phyloP scores from a whole-genome alignment of 2,329 filamentous ascomycete genomes.

The Curvularia eragrostidis region DNA sequence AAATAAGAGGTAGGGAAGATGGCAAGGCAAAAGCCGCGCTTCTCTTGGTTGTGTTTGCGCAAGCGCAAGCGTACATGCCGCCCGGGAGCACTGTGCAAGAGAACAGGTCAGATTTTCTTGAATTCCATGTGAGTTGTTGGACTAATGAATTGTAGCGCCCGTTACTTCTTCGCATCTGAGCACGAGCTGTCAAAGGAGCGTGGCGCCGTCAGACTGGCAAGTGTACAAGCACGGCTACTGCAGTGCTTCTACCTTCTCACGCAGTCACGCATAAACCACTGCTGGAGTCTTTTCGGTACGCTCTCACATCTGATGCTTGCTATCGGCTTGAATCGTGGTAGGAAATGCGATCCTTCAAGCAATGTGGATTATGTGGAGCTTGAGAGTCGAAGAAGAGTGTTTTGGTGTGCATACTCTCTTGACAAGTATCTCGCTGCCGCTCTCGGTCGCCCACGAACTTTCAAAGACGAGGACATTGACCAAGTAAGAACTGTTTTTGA shows the following conservation, averaged over 20 bases:
- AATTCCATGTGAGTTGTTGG: too few relatives aligned
- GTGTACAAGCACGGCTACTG: slow-evolving; percentile 64
- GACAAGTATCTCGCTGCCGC: slow-evolving; percentile 70
- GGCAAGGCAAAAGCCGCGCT: slow-evolving; percentile 55
- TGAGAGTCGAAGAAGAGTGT: slow-evolving; percentile 64
- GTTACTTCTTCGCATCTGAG: slow-evolving; percentile 54
- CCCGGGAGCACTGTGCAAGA: slow-evolving; percentile 34
- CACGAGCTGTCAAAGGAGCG: slow-evolving; percentile 58
- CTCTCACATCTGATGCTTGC: slow-evolving; percentile 60
- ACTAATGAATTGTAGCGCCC: slow-evolving; percentile 35
- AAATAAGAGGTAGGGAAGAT: slow-evolving; percentile 51
- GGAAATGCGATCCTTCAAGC: slow-evolving; percentile 39
- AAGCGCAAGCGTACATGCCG: slow-evolving; percentile 55
- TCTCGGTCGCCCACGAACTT: slow-evolving; percentile 65
- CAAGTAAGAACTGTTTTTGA: slow-evolving; percentile 53
- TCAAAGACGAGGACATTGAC: slow-evolving; percentile 70
- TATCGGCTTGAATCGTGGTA: slow-evolving; percentile 54
- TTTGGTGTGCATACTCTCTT: slow-evolving; percentile 68
- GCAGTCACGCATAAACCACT: slow-evolving; percentile 66
- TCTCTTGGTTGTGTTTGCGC: slow-evolving; percentile 62
- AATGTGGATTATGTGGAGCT: slow-evolving; percentile 54
- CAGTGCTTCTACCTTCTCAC: slow-evolving; percentile 66
- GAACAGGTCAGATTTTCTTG: slow-evolving; percentile 28
- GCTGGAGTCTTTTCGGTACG: slow-evolving; percentile 67
- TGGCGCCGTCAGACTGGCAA: slow-evolving; percentile 62